phyloP scores from a whole-genome alignment of 352 stramenopile species.

The Phytopythium oedochilum region DNA sequence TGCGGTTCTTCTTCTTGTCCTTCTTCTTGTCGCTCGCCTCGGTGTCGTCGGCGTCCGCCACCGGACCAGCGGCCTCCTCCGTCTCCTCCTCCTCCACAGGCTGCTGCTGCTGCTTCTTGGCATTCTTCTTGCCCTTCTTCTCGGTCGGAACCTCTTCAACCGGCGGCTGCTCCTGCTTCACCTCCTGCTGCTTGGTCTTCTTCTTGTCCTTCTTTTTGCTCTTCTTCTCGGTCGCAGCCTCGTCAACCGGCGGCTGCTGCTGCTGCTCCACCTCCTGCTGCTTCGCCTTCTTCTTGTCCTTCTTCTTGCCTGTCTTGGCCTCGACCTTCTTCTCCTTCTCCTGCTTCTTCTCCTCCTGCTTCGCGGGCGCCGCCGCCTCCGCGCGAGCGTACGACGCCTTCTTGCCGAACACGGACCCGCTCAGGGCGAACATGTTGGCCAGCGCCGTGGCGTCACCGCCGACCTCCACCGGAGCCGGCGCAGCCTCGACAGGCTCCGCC shows the following conservation, averaged over 20 bases:
- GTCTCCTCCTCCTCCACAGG: constrained; percentile 5
- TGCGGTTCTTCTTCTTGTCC: constrained; percentile 9
- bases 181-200: constrained; percentile 11
- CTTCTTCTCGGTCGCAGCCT: not conserved
- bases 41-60: not conserved
- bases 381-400: constrained; percentile 40
- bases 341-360: constrained; percentile 3
- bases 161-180: constrained; percentile 2
- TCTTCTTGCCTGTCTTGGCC: constrained; percentile 2
- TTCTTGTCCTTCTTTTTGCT: constrained; percentile 16
- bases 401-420: constrained; percentile 57
- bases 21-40: constrained; percentile 7
- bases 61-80: not conserved
- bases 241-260: no score
- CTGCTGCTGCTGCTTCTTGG: constrained; percentile 4
- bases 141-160: constrained; percentile 3
- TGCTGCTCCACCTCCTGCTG: constrained; percentile 7
- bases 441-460: constrained; percentile 22
- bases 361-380: constrained; percentile 1
- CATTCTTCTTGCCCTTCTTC: constrained; percentile 10
- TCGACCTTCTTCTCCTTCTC: constrained; percentile 10
- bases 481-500: constrained; percentile 14
- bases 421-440: constrained; percentile 54
- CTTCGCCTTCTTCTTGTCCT: constrained; percentile 6
- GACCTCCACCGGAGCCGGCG: constrained; percentile 15